A percentile compares a stretch with the other conserved stretches of the same genome.
Evolutionary conservation across 2,329 filamentous ascomycete genomes (phyloP).

Genomic region (Juglanconis sp.): DNA sequence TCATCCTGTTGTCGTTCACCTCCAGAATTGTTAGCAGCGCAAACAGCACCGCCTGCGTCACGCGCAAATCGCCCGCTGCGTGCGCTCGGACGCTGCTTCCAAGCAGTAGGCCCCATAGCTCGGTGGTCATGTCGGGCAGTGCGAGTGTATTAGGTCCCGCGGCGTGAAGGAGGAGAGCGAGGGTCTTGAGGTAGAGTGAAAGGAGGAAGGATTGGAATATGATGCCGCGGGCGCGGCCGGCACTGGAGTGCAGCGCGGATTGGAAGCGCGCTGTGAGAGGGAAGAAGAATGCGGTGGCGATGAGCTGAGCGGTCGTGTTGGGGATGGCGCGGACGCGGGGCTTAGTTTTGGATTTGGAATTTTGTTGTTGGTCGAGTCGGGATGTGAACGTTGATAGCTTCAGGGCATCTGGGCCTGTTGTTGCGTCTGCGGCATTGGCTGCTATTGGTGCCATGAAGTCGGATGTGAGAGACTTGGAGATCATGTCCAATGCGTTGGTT

Average conservation of each 20-base stretch:
- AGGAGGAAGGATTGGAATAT: conserved; percentile 74
- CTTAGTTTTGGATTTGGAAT: conserved; percentile 26
- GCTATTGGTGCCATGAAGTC: conserved; percentile 79
- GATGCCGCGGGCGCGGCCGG: conserved; percentile 49
- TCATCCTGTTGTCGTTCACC: conserved; percentile 70
- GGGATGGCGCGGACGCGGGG: conserved; percentile 56
- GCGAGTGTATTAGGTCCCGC: conserved; percentile 74
- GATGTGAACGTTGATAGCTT: conserved; percentile 89
- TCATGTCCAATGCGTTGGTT: conserved; percentile 60
- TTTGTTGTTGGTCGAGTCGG: conserved; percentile 62
- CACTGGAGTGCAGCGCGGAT: conserved; percentile 48
- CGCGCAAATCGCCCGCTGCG: conserved; percentile 57
- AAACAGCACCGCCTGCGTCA: conserved; percentile 75
- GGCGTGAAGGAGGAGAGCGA: conserved; percentile 78
- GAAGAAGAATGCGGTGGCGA: conserved; percentile 78
- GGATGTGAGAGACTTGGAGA: conserved; percentile 66
- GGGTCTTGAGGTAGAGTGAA: conserved; percentile 77
- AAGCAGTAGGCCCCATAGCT: conserved; percentile 82
- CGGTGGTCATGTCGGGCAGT: conserved; percentile 75
- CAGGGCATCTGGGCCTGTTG: conserved; percentile 75
- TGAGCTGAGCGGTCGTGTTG: conserved; percentile 74
- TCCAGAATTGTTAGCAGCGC: conserved; percentile 78
- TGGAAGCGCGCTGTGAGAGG: conserved; percentile 81
- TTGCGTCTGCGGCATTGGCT: conserved; percentile 73
- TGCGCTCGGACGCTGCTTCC: conserved; percentile 54